A percentile compares a stretch with the other conserved stretches of the same genome.
Conservation (phyloP, 2,329 filamentous ascomycete genomes). For the Hymenoscyphus scutula region DNA sequence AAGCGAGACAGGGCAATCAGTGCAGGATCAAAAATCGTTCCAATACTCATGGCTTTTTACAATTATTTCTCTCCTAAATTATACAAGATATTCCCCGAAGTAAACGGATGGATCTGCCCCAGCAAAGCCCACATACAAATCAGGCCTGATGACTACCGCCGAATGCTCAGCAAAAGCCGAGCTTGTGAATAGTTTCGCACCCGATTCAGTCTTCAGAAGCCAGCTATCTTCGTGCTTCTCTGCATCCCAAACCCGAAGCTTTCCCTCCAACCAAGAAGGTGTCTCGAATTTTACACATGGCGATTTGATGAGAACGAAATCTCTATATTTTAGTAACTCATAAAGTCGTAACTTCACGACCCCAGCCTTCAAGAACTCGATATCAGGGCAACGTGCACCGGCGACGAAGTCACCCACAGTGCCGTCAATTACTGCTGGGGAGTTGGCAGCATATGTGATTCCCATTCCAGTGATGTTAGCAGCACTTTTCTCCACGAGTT, state of each 20-base stretch:
- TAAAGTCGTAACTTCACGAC: constrained; percentile 5
- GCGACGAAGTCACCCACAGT: constrained; percentile 9
- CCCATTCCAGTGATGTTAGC: constrained; percentile 41
- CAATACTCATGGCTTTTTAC: background rate
- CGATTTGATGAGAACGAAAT: background rate
- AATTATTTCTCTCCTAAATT: background rate
- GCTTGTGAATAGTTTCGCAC: background rate
- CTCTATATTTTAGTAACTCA: constrained; percentile 5
- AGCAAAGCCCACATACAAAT: constrained; percentile 18
- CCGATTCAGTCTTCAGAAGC: background rate
- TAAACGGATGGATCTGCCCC: constrained; percentile 5
- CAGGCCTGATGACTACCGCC: constrained; percentile 14
- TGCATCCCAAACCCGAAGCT: constrained; percentile 7
- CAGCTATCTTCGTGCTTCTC: constrained; percentile 5
- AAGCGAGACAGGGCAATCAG: too few relatives aligned
- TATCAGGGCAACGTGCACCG: constrained; percentile 13
- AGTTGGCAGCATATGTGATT: constrained; percentile 12
- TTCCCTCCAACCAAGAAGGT: background rate
- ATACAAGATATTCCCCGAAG: constrained; percentile 3
- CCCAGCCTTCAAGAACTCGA: constrained; percentile 3
- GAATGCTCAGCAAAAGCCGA: background rate
- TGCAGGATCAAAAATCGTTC: background rate
- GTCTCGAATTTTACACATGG: background rate
- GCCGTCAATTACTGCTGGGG: constrained; percentile 8
- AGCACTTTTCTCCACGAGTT: constrained; percentile 47